These are phyloP conservation scores for Cotoneaster glaucophyllus DNA, from an alignment of 306 rosid genomes.

Conservation along the genomic window DNA sequence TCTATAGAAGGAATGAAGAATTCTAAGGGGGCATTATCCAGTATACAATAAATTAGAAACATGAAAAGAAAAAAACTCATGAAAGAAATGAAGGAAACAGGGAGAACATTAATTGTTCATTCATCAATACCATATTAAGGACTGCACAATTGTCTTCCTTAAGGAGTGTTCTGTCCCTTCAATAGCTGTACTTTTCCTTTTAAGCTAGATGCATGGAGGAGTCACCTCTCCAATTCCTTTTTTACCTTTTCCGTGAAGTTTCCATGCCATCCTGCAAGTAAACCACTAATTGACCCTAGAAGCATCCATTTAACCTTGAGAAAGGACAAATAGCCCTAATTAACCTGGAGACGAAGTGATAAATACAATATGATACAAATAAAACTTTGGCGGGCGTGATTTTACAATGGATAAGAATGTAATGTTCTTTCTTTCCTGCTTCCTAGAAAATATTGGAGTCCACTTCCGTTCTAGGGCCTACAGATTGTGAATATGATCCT, in stretches of 20 bases:
- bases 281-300: neutral
- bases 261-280: neutral
- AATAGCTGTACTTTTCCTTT: neutral
- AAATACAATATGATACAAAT: neutral
- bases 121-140: neutral
- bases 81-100: neutral
- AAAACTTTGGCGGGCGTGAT: neutral
- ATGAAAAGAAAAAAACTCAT: neutral
- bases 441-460: neutral
- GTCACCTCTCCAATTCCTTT: neutral
- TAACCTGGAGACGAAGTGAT: too few relatives aligned
- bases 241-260: neutral
- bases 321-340: neutral
- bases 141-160: neutral
- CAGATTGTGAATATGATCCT: neutral
- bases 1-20: neutral
- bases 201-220: neutral
- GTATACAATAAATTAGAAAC: neutral
- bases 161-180: neutral
- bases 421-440: neutral
- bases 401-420: neutral
- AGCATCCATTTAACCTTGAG: too few relatives aligned
- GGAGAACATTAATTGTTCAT: neutral
- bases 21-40: neutral
- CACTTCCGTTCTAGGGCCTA: neutral